phyloP scores from a whole-genome alignment of 495 filamentous ascomycete species.

The Beverwykella pulmonaria region DNA sequence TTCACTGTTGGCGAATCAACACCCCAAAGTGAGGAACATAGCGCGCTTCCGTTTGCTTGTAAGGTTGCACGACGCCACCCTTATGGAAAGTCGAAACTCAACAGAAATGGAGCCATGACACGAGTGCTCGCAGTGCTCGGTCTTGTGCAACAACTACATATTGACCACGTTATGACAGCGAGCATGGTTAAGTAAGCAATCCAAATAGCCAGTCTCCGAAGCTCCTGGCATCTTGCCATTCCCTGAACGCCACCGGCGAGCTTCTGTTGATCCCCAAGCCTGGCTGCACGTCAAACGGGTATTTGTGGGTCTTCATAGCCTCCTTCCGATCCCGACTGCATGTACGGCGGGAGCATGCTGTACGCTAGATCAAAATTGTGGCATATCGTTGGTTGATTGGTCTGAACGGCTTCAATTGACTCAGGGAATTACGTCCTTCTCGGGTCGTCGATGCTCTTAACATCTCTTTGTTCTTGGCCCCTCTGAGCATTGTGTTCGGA shows the following conservation, averaged over 20 bases:
- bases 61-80: background rate
- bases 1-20: background rate
- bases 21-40: background rate
- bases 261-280: background rate
- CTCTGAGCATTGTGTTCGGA: background rate
- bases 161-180: too few species aligned
- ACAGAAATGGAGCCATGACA: background rate
- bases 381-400: background rate
- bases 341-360: background rate
- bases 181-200: too few species aligned
- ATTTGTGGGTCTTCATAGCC: background rate
- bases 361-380: background rate
- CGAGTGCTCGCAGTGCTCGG: background rate
- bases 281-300: background rate
- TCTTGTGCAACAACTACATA: too few species aligned
- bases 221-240: background rate
- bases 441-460: too few species aligned
- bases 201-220: background rate
- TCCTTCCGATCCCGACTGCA: background rate
- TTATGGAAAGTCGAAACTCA: background rate
- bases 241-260: background rate
- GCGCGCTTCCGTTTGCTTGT: background rate
- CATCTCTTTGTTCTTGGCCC: background rate
- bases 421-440: background rate
- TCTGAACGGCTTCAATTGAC: background rate